These are phyloP conservation scores for Aureobasidium sp. DNA, from an alignment of 2,329 filamentous ascomycete species.

Conservation along the genomic window DNA sequence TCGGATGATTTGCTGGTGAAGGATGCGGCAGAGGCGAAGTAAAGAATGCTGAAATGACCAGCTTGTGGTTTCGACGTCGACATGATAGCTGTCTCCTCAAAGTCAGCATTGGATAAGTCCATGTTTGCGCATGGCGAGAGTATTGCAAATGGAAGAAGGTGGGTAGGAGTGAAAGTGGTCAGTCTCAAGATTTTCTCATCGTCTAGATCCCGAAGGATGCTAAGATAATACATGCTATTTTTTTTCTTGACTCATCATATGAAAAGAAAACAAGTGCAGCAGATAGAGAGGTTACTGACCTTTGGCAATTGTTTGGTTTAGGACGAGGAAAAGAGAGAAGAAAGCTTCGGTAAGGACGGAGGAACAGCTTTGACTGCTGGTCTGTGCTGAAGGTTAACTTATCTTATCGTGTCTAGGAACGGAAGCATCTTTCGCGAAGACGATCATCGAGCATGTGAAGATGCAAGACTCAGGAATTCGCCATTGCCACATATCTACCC, in stretches of 20 bases:
- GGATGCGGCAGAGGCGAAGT: slow-evolving; percentile 70
- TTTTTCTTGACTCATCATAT: slow-evolving; percentile 28
- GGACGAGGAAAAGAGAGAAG: neutral
- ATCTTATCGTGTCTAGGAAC: neutral
- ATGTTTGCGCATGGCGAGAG: neutral
- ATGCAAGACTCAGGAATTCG: neutral
- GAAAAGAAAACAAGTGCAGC: slow-evolving; percentile 18
- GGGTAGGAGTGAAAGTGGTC: neutral
- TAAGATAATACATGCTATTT: slow-evolving; percentile 46
- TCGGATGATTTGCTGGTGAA: slow-evolving; percentile 65
- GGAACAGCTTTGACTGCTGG: neutral
- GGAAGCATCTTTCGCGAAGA: neutral
- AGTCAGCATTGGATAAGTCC: neutral
- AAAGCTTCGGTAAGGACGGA: neutral
- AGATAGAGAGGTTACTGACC: neutral
- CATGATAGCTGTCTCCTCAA: slow-evolving; percentile 25
- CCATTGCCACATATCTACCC: neutral
- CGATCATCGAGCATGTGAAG: slow-evolving; percentile 5
- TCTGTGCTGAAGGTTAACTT: neutral
- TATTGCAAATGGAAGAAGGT: neutral
- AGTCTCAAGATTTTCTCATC: slow-evolving; percentile 12
- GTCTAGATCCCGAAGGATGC: slow-evolving; percentile 20
- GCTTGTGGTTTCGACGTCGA: slow-evolving; percentile 42
- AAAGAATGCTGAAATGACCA: slow-evolving; percentile 71
- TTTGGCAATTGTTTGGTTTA: neutral